A percentile compares a stretch with the other conserved stretches of the same genome.
These are phyloP conservation scores for Diatrype stigma DNA, from an alignment of 2,329 filamentous ascomycete genomes.

Conservation along the genomic window DNA sequence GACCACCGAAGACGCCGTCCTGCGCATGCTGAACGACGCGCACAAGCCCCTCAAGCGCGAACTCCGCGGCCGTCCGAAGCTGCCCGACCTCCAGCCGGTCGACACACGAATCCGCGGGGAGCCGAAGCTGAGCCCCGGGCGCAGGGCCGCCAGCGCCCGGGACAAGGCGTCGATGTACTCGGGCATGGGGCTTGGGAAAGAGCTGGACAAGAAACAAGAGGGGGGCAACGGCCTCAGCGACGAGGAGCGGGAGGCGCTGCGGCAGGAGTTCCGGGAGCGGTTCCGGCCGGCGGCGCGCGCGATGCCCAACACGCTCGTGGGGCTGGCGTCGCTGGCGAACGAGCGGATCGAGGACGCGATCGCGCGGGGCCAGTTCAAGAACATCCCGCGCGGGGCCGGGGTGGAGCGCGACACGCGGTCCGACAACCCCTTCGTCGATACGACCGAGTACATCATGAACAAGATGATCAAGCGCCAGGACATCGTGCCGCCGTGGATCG, in stretches of 20 bases:
- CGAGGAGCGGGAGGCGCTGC: slow-evolving; percentile 67
- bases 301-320: slow-evolving; percentile 73
- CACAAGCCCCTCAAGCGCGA: slow-evolving; percentile 61
- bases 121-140: slow-evolving; percentile 36
- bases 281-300: slow-evolving; percentile 69
- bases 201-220: slow-evolving; percentile 42
- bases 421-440: slow-evolving; percentile 87
- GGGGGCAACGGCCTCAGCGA: slow-evolving; percentile 57
- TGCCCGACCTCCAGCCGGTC: slow-evolving; percentile 41
- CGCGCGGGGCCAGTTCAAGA: slow-evolving; percentile 79
- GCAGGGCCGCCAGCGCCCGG: slow-evolving; percentile 49
- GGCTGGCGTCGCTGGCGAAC: slow-evolving; percentile 79
- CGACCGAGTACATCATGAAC: slow-evolving; percentile 97
- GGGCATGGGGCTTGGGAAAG: slow-evolving; percentile 42
- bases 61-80: slow-evolving; percentile 42
- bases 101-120: slow-evolving; percentile 47
- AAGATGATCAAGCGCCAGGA: slow-evolving; percentile 97
- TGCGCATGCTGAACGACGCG: slow-evolving; percentile 82
- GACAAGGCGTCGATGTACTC: slow-evolving; percentile 54
- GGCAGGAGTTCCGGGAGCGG: slow-evolving; percentile 72
- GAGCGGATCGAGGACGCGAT: slow-evolving; percentile 91
- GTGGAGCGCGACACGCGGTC: slow-evolving; percentile 79
- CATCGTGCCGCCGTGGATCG: slow-evolving; percentile 95
- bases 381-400: slow-evolving; percentile 75
- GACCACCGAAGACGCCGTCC: slow-evolving; percentile 65